Base-by-base conservation (phyloP, 2,329 filamentous ascomycete species). In the Ceratocystis papillata region DNA sequence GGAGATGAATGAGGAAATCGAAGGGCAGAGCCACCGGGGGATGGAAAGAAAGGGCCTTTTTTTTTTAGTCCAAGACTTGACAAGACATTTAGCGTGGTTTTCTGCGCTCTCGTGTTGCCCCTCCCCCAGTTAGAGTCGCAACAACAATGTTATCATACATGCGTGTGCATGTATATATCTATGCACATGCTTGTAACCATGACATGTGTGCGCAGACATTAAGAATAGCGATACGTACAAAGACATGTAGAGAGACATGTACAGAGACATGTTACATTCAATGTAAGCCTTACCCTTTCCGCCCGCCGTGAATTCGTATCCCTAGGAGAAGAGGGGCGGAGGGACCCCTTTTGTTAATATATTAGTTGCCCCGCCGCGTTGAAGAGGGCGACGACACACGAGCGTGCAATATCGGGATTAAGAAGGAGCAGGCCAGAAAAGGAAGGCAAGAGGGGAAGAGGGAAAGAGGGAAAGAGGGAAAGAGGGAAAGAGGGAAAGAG, bases 351-450 rank as follows among this genome's bases (percentile, higher is more conserved):
- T 20, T 33, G 55, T n/a, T 59, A 8, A n/a, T n/a, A 15, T 59
- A 20, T 17, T n/a, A 53, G 22, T 53, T 53, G 48, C 48, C 48
- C 55, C 33, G 28, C 55, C 55, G 30, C 28, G 15, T n/a, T 15
- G 33, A 59, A 30, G 22, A 25, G 37, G 37, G 48, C 20, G 20
- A 53, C 20, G 25, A 37, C 28, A 45, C 33, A 62, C 37, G 25
- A 62, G 37, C 33, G 33, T 20, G 33, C 59, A 62, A 28, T 62
- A 17, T 44, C 25, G 60, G 41, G 20, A 46, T 62, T 28, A 62
- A n/a, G 48, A 64, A 44, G 63, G 48, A 64, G 37, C 37, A 41
- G 37, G 37, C 37, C 28, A 30, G 17, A 7, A n/a, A 20, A 50
- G 12, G 30, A 33, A 48, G 6, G 37, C 30, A 20, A 53, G 28